Base-by-base conservation (phyloP, 177 flowering plant genomes). In the Vitis hybrid region DNA sequence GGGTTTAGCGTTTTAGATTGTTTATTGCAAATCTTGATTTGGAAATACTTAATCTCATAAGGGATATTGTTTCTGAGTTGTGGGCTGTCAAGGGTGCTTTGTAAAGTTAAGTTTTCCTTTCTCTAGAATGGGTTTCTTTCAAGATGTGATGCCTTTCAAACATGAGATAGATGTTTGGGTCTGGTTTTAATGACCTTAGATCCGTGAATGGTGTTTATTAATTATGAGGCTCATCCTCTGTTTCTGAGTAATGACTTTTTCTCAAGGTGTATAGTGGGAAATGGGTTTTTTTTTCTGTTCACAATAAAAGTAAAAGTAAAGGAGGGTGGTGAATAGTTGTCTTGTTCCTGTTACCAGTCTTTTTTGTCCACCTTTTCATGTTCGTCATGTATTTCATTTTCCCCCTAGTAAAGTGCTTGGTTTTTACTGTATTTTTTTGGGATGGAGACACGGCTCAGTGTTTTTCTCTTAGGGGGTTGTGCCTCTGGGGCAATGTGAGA, bases 351-450 rank as follows among this genome's bases (percentile, higher is more conserved):
- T 66, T 21, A 61, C 18, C 14, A 64, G 71, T 72, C 57, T n/a
- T 64, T 78, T 73, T 73, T 40, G 46, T 7, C 68, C 14, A 13
- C 56, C 67, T 67, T 72, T 68, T 60, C 60, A 70, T 70, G 66
- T 65, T 68, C 16, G 56, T 72, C 5, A 32, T 21, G 65, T 58
- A 67, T 67, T 13, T 62, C 65, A 10, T 76, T 61, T 65, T 62
- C 52, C n/a, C 52, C 32, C 65, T 52, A 50, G 13, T 55, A 66
- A 64, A 70, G 70, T 63, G 27, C 9, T 30, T 68, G 35, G 15
- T 62, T 60, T 57, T 62, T 30, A 62, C 62, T 67, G 18, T 52
- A 59, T 6, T 52, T 21, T 14, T 59, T 57, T 27, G 30, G 56
- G 75, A 67, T 68, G 75, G 72, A 62, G 65, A 50, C 62, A 14